Base-by-base conservation (phyloP, 1,284 basidiomycete genomes). In the Malassezia nana region DNA sequence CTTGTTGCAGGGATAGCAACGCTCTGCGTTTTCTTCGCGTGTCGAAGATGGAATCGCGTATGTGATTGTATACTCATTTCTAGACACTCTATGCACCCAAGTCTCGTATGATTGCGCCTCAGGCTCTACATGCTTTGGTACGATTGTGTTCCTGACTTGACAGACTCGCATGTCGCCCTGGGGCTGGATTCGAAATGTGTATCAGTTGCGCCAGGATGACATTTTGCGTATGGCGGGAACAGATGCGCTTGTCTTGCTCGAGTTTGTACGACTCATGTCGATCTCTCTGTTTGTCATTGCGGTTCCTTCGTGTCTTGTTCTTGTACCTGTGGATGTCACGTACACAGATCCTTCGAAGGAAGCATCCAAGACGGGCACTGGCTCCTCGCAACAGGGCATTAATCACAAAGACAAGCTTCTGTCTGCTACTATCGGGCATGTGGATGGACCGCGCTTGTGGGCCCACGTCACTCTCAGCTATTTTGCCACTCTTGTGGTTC, bases 161-260 rank as follows among this genome's bases (percentile, higher is more conserved):
- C 29, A 32, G 28, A 22, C 26, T 32, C 29, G 29, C 32, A 41
- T 38, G 18, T 38, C 54, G 28, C 28, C 18, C 50, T 20, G 10
- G 28, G 32, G 24, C 16, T 58, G 15, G 44, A n/a, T 41, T 20
- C 10, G 15, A 4, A 45, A 6, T 18, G 40, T 42, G n/a, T 15
- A 40, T 24, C 45, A 31, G 13, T 30, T 30, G 30, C 45, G 45
- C 24, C 26, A 47, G 45, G 40, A 16, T 55, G 16, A 50, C 35
- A 45, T 60, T 51, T 39, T 52, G 52, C 15, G 42, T 33, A 64
- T 74, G 39, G 59, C 64, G 66, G 92, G 80, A 28, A 64, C 95
- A 18, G 94, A 99, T 73, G 92, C 91, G 0, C 85, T 89, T 46
- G 81, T 86, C 12, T 99, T 88, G 75, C 81, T 99, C 16, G 85